phyloP scores from a whole-genome alignment of 2,329 filamentous ascomycete species.

The Trichoderma sp. region DNA sequence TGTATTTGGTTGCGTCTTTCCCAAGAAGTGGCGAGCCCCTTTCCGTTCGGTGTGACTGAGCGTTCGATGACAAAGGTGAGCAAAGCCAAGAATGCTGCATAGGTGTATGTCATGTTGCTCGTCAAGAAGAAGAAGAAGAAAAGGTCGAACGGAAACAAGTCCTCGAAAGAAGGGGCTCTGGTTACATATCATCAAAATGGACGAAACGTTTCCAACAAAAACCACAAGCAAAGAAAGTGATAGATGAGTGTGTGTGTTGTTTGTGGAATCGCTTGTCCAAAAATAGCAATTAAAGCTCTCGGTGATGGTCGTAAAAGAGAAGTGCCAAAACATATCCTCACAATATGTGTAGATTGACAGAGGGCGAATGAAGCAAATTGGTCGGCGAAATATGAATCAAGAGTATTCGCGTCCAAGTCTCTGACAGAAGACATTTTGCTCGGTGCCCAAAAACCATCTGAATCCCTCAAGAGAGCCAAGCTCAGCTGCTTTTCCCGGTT shows the following conservation, averaged over 20 bases:
- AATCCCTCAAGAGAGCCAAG: slow-evolving; percentile 9
- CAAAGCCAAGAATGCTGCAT: not conserved
- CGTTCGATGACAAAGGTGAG: not conserved
- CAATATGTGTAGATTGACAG: slow-evolving; percentile 6
- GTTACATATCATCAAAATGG: slow-evolving; percentile 11
- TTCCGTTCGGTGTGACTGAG: not conserved
- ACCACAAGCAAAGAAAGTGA: not conserved
- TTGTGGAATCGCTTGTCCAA: not conserved
- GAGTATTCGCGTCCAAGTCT: slow-evolving; percentile 4
- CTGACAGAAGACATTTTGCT: slow-evolving; percentile 9
- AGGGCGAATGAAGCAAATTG: not conserved
- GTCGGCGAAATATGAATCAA: not conserved
- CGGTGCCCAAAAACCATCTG: slow-evolving; percentile 9
- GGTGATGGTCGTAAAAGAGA: not conserved
- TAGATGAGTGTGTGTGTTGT: not conserved
- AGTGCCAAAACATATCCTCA: slow-evolving; percentile 9
- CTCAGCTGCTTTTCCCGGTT: slow-evolving; percentile 5
- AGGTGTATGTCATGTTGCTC: not conserved
- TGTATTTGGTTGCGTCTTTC: not conserved
- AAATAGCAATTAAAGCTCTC: slow-evolving; percentile 5
- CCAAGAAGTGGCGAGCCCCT: not conserved
- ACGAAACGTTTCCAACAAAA: not conserved
- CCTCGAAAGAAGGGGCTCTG: not conserved
- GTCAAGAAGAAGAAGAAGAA: not conserved
- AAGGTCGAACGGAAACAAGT: not conserved